Conservation (phyloP, 805 yeast species). For the Maudiozyma saulgeensis region DNA sequence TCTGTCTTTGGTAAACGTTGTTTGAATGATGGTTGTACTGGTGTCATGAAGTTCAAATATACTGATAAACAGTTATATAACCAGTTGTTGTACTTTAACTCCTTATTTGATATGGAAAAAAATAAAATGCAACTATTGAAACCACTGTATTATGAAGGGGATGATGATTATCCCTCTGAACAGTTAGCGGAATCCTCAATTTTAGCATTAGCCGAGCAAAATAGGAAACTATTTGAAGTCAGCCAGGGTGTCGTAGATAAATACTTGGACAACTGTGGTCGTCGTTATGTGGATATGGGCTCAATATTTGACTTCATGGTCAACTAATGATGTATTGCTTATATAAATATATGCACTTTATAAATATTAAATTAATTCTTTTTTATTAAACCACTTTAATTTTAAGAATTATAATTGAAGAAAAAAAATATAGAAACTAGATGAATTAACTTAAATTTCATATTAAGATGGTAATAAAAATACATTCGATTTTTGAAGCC, state of each 20-base stretch:
- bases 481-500: too few species aligned
- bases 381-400: background rate
- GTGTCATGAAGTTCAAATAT: conserved; percentile 70
- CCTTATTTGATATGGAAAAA: conserved; percentile 74
- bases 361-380: background rate
- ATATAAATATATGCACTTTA: background rate
- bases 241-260: conserved; percentile 54
- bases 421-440: too few species aligned
- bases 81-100: conserved; percentile 69
- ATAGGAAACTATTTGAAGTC: conserved; percentile 47
- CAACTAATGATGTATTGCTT: background rate
- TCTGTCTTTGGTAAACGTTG: conserved; percentile 86
- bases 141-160: conserved; percentile 39
- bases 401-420: background rate
- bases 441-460: too few species aligned
- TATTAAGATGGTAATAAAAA: too few species aligned
- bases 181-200: conserved; percentile 40
- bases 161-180: conserved; percentile 27
- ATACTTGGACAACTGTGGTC: conserved; percentile 73
- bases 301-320: conserved; percentile 62
- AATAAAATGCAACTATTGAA: conserved; percentile 50
- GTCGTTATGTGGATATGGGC: conserved; percentile 81
- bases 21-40: conserved; percentile 51
- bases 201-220: conserved; percentile 72
- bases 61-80: conserved; percentile 75